Base-by-base conservation (phyloP, 495 filamentous ascomycete species). In the Talaromyces ruber region DNA sequence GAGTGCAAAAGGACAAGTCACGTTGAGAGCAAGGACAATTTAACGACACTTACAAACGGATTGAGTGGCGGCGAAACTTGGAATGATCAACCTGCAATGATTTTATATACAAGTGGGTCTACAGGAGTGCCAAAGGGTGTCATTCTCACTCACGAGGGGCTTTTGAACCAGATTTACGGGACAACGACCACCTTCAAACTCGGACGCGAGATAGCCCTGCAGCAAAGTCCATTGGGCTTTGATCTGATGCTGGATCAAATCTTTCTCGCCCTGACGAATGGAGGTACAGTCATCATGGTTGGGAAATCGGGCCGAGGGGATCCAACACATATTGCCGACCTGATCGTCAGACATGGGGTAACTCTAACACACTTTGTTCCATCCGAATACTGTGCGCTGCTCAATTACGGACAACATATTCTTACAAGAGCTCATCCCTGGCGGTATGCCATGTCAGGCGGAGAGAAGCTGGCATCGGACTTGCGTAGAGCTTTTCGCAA, bases 141-240 rank as follows among this genome's bases (percentile, higher is more conserved):
- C 6, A 43, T 64, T 5, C 59, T 79, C 3, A 62, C 45, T 4
- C 77, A 81, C 39, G 59, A 64, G 1, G 63, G 64, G 16, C 63
- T 78, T 2, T 12, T 60, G 1, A 72, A 76, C 32, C 62, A 76
- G 4, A 53, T 34, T 6, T 69, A 64, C 51, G 52, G 30, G 1
- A 34, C 25, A n/a, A 34, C 30, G 8, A 32, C 55, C 8, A n/a
- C 25, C 4, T 34, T 39, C 29, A 58, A 24, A 0, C 62, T 75
- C 2, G 67, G 64, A 28, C 52, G 24, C 1, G 70, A 76, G 55
- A 63, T 58, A 0, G 64, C 74, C 0, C 59, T 81, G 3, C 78
- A 81, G 30, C 79, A 82, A 39, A 79, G 75, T n/a, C 65, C 77
- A 0, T 69, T 70, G 26, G 64, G 64, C 0, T 82, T 77, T 67